Evolutionary conservation across 371 early-diverging fungal genomes (phyloP).

Genomic region (Mucor circinelloides): DNA sequence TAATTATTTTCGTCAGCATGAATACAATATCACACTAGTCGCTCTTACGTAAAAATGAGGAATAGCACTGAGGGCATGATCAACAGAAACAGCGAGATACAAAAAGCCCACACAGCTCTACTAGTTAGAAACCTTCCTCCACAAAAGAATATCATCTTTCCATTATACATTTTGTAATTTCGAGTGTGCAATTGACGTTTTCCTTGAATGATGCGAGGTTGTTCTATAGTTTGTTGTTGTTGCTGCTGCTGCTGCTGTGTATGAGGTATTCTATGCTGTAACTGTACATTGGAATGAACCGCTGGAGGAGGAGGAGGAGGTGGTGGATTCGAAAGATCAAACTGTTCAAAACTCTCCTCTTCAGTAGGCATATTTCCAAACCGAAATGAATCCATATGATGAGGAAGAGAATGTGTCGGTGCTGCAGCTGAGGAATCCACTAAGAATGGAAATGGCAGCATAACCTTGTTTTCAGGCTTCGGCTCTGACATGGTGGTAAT

Average conservation of each 20-base stretch:
- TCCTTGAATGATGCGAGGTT: neutral
- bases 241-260: neutral
- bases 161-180: constrained; percentile 42
- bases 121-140: constrained; percentile 76
- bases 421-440: neutral
- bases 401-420: neutral
- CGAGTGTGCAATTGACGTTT: constrained; percentile 11
- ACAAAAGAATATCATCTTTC: constrained; percentile 63
- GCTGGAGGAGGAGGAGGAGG: neutral
- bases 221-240: neutral
- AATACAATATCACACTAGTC: neutral
- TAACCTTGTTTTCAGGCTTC: neutral
- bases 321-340: neutral
- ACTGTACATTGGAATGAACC: neutral
- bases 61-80: constrained; percentile 69
- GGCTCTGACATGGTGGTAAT: neutral
- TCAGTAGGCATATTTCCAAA: neutral
- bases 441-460: neutral
- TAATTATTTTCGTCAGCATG: constrained; percentile 12
- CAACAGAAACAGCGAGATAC: constrained; percentile 66
- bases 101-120: constrained; percentile 68
- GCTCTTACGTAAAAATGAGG: constrained; percentile 67
- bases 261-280: neutral
- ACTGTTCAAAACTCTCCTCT: neutral
- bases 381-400: neutral